phyloP scores from a whole-genome alignment of 1,139 yeast genomes.

The Pichia inconspicua region DNA sequence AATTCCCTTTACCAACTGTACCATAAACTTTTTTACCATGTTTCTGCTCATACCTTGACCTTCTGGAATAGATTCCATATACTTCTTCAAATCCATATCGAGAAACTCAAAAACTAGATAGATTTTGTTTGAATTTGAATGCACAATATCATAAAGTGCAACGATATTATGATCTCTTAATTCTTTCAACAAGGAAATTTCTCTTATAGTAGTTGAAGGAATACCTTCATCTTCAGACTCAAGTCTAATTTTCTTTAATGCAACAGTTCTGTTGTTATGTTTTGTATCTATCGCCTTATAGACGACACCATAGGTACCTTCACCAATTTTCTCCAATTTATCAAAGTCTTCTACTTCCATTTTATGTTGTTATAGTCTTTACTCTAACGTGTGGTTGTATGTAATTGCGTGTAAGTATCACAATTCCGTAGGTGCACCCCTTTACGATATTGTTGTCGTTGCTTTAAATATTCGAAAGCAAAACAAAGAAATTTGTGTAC shows the following conservation, averaged over 20 bases:
- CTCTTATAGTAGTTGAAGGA: slow-evolving; percentile 96
- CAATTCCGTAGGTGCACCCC: not conserved
- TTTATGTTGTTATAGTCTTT: too few relatives aligned
- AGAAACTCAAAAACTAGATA: slow-evolving; percentile 90
- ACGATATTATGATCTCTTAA: slow-evolving; percentile 90
- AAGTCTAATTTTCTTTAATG: slow-evolving; percentile 85
- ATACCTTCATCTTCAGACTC: slow-evolving; percentile 99
- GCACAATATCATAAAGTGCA: slow-evolving; percentile 85
- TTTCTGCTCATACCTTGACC: slow-evolving; percentile 85
- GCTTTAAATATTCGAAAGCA: not conserved
- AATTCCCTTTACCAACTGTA: slow-evolving; percentile 86
- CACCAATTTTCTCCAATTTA: slow-evolving; percentile 93
- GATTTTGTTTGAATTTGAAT: slow-evolving; percentile 90
- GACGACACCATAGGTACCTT: slow-evolving; percentile 97
- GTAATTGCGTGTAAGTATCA: too few relatives aligned
- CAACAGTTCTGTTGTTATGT: slow-evolving; percentile 87
- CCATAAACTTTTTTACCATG: slow-evolving; percentile 89
- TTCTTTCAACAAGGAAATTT: slow-evolving; percentile 87
- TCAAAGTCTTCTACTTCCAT: slow-evolving; percentile 86
- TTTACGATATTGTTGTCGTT: too few relatives aligned
- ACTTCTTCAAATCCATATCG: slow-evolving; percentile 89
- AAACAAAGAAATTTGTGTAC: not conserved
- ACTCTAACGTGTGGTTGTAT: not conserved
- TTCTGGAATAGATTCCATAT: slow-evolving; percentile 93
- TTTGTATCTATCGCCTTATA: slow-evolving; percentile 89